These are phyloP conservation scores for Aspergillus terreus DNA, from an alignment of 2,329 filamentous ascomycete species.

Conservation along the genomic window DNA sequence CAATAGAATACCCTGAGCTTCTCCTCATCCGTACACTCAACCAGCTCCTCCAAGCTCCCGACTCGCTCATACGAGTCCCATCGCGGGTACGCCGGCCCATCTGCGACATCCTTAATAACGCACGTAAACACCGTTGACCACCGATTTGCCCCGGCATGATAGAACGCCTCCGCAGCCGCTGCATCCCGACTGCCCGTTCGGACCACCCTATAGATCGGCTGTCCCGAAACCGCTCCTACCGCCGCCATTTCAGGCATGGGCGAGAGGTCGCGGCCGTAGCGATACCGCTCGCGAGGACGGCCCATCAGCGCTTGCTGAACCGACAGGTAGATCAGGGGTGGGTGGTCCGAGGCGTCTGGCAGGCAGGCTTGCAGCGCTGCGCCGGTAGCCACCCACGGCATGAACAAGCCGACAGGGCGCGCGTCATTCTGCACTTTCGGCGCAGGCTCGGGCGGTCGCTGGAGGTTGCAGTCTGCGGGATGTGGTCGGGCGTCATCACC, in stretches of 20 bases:
- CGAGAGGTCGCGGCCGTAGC: not conserved
- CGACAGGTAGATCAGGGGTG: not conserved
- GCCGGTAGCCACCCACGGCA: not conserved
- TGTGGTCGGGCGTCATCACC: not conserved
- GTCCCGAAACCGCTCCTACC: not conserved
- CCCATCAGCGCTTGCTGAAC: not conserved
- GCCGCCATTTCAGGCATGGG: not conserved
- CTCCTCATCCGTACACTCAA: not conserved
- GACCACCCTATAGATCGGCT: slow-evolving; percentile 2
- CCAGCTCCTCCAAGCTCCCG: not conserved
- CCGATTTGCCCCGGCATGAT: slow-evolving; percentile 1
- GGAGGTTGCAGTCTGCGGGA: not conserved
- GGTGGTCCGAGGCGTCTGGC: not conserved
- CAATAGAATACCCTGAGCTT: not conserved
- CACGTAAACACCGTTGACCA: slow-evolving; percentile 7
- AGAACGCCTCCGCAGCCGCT: slow-evolving; percentile 3
- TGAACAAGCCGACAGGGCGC: not conserved
- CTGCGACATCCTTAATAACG: not conserved
- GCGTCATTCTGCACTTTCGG: not conserved
- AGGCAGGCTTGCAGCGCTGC: not conserved
- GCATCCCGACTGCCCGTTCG: slow-evolving; percentile 1
- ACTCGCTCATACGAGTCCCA: not conserved
- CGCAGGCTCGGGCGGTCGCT: not conserved
- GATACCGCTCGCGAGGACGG: not conserved
- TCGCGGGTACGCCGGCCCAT: not conserved